Conservation (phyloP, 352 stramenopile genomes). For the Salisapilia sapeloensis region DNA sequence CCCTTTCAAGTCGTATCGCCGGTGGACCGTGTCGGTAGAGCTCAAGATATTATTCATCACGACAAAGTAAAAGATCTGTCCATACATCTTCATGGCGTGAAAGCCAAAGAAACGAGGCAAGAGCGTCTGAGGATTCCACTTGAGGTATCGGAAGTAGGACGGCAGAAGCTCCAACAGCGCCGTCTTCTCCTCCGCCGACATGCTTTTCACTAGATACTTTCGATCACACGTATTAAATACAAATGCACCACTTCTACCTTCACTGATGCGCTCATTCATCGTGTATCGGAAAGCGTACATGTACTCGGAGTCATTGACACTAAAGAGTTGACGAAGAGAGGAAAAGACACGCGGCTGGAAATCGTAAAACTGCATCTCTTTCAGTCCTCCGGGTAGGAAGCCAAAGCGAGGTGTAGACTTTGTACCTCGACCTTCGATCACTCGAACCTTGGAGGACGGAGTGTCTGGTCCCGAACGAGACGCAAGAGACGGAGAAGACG, state of each 20-base stretch:
- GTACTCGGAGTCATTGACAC: constrained; percentile 65
- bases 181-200: constrained; percentile 58
- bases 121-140: constrained; percentile 76
- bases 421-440: constrained; percentile 36
- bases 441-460: constrained; percentile 32
- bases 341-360: constrained; percentile 72
- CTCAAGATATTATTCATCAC: constrained; percentile 87
- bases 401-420: constrained; percentile 22
- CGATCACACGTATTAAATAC: constrained; percentile 82
- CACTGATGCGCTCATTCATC: constrained; percentile 80
- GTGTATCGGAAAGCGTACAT: constrained; percentile 62
- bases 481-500: constrained; percentile 20
- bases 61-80: constrained; percentile 83
- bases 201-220: constrained; percentile 86
- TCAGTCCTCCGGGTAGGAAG: constrained; percentile 51
- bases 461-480: constrained; percentile 8
- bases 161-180: constrained; percentile 66
- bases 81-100: constrained; percentile 86
- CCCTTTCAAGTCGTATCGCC: constrained; percentile 84
- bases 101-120: constrained; percentile 82
- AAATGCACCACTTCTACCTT: constrained; percentile 78
- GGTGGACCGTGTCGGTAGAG: constrained; percentile 70
- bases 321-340: constrained; percentile 43
- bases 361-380: constrained; percentile 80
- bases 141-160: constrained; percentile 72